Evolutionary conservation across 2,329 filamentous ascomycete genomes (phyloP), one percentile per base, ranked within the genome.

Genomic region (Pseudomassariella vexata): DNA sequence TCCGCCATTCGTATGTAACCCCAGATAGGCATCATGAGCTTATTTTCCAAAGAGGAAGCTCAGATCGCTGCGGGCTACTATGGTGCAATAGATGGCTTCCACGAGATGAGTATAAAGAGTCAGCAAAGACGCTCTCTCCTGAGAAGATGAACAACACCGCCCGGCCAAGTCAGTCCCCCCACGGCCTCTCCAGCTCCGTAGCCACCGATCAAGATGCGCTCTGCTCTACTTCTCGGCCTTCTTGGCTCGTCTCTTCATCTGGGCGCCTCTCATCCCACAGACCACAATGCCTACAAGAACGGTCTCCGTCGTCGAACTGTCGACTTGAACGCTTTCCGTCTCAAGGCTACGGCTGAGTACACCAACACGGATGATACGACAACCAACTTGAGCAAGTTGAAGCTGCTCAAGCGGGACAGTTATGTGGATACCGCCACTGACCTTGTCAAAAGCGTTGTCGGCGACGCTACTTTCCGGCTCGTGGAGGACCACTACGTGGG

Each of bases 401-500:
- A 40, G 23, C 35, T 52, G 8, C 34, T 55, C 21, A 52, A 50
- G 36, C 51, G 56, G 21, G 55, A 44, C 7, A 50, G 50, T 18
- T 68, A 67, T 30, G 52, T 68, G 14, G 57, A 63, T 23, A 60
- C 62, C 10, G 67, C 67, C 3, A 62, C 52, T 4, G 59, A 59
- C n/a, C 45, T 68, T 20, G 56, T 70, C 22, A 62, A 65, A 53
- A 52, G 47, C 6, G 33, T 50, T 4, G 47, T 35, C 3, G 61
- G 63, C 2, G 45, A 47, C 11, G 55, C 54, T 3, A 50, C 57
- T 15, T 78, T 76, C 51, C 68, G 73, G 14, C 40, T 73, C 6
- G 64, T 68, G 1, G 48, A 62, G 1, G 71, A 76, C 45, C 61
- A 68, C 43, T 78, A 77, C 30, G 57, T 70, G 9, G 64, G 73